Percentiles rank a stretch among this genome's conserved stretches.
Conservation (phyloP, 2,329 filamentous ascomycete species). For the Curvularia sp. region DNA sequence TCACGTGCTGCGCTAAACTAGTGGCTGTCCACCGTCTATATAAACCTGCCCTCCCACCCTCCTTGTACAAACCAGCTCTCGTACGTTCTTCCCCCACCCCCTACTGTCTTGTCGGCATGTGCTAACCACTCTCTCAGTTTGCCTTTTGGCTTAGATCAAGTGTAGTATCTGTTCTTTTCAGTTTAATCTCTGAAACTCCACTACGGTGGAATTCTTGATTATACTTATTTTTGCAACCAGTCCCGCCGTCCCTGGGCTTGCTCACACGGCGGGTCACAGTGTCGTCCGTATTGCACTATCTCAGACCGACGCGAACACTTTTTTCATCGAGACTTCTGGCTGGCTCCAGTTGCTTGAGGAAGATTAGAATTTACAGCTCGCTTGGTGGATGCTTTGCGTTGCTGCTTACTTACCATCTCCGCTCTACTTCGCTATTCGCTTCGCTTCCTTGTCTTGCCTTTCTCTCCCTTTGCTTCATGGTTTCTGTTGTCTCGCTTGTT, state of each 20-base stretch:
- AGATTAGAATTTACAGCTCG: too few relatives aligned
- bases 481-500: too few relatives aligned
- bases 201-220: neutral
- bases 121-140: neutral
- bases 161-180: conserved; percentile 13
- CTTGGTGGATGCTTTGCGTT: too few relatives aligned
- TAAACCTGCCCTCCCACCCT: neutral
- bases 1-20: conserved; percentile 7
- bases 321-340: conserved; percentile 6
- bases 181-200: conserved; percentile 5
- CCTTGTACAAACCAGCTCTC: conserved; percentile 4
- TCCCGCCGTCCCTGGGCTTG: conserved; percentile 6
- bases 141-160: conserved; percentile 16
- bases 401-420: too few relatives aligned
- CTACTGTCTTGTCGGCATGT: neutral
- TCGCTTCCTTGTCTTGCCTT: too few relatives aligned
- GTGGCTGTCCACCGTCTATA: neutral
- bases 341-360: too few relatives aligned
- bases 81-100: neutral
- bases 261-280: conserved; percentile 7
- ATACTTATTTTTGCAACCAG: conserved; percentile 6
- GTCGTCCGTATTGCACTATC: conserved; percentile 3
- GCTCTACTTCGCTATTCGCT: too few relatives aligned
- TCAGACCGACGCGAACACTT: conserved; percentile 1
- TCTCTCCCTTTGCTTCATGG: too few relatives aligned